A percentile compares a stretch with the other conserved stretches of the same genome.
These are phyloP conservation scores for Stentor roeselii DNA, from an alignment of 73 alveolate genomes.

Conservation along the genomic window DNA sequence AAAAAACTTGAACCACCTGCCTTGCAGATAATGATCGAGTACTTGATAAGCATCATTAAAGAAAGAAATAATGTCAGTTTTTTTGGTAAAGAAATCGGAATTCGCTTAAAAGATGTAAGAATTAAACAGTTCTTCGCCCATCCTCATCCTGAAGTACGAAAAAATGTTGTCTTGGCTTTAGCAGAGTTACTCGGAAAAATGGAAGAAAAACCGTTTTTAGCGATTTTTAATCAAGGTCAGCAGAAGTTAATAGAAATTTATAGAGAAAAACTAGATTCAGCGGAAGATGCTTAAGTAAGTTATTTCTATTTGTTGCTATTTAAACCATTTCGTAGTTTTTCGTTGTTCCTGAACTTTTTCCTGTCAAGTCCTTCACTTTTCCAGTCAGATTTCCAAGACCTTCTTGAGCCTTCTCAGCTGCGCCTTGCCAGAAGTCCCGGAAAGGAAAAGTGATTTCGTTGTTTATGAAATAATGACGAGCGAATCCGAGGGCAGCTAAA, in stretches of 20 bases:
- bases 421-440: background rate
- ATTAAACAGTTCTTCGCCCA: background rate
- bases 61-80: conserved; percentile 12
- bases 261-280: conserved; percentile 12
- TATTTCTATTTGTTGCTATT: too few species aligned
- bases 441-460: background rate
- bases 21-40: background rate
- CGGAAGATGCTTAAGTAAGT: too few species aligned
- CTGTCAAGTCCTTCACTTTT: background rate
- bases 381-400: background rate
- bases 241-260: conserved; percentile 14
- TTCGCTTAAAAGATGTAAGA: background rate
- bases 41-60: background rate
- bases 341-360: background rate
- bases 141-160: conserved; percentile 23
- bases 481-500: background rate
- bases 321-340: background rate
- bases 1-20: background rate
- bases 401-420: background rate
- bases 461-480: background rate
- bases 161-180: conserved; percentile 13
- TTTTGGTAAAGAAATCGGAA: conserved; percentile 17
- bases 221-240: background rate
- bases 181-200: background rate
- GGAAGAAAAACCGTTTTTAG: background rate